Evolutionary conservation across 306 rosid genomes (phyloP).

Genomic region (Castanopsis chinensis): DNA sequence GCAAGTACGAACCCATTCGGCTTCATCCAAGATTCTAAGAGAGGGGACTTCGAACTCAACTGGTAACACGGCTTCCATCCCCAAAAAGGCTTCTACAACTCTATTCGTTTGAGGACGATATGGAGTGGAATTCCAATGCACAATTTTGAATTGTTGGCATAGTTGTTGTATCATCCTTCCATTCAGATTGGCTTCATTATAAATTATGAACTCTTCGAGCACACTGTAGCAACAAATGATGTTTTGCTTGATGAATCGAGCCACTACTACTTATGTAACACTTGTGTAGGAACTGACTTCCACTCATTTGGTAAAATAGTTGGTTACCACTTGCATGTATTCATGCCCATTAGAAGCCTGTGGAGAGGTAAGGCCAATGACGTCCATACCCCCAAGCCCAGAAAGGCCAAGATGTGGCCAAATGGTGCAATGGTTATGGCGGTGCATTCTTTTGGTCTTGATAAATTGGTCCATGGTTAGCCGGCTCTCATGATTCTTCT

Average conservation of each 20-base stretch:
- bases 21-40: background rate
- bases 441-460: background rate
- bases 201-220: background rate
- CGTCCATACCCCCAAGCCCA: background rate
- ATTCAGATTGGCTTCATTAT: background rate
- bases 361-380: background rate
- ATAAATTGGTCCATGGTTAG: background rate
- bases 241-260: background rate
- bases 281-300: background rate
- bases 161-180: background rate
- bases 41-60: background rate
- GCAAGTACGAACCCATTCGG: background rate
- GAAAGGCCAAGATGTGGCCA: background rate
- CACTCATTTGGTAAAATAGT: background rate
- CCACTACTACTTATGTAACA: background rate
- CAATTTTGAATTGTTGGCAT: background rate
- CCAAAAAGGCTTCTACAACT: background rate
- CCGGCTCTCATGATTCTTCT: too few species aligned
- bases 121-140: background rate
- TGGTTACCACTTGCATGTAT: background rate
- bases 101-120: background rate
- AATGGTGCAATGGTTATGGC: background rate
- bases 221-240: background rate
- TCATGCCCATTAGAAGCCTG: background rate
- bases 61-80: background rate